Base-by-base conservation (phyloP, 73 alveolate genomes). In the Symbiodinium natans region DNA sequence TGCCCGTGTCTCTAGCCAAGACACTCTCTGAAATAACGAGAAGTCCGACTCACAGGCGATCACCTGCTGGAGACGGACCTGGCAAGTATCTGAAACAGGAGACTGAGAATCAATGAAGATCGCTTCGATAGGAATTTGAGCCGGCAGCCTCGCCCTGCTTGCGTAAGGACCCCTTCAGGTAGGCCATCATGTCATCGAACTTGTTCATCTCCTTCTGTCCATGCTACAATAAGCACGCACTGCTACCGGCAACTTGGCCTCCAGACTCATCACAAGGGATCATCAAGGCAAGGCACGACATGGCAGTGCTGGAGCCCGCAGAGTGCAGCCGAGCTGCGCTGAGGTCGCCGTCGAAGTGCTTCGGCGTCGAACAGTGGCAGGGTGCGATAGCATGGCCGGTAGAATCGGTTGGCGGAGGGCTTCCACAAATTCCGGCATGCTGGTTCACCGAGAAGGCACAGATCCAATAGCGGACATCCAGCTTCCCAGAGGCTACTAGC, bases 391-490 rank as follows among this genome's bases (percentile, higher is more conserved):
- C 54, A 41, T 89, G 38, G 17, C 96, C 96, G 27, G 52, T 89
- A 43, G 96, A 89, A 63, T 89, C 96, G 3, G 15, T 4, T 25
- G 77, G 48, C 5, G 86, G 88, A 1, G 96, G 88, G 5, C 31
- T 63, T 33, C 75, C 96, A 17, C 96, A 89, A 15, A 89, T 89
- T 33, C 96, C 96, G 7, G 88, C 52, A 29, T 89, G 96, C 96
- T 89, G 96, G n/a, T 89, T 89, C 80, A 89, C 96, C 23, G 96
- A 89, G 77, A 89, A 71, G n/a, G 96, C 96, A 17, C 96, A 89
- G 6, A 89, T 84, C 96, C 96, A 89, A n/a, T 89, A 89, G 21
- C 87, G 75, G 9, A 31, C 87, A 41, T 89, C 96, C 88, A 89
- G 34, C 77, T 40, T 63, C 40, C 9, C n/a, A n/a, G n/a, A n/a